Conservation (phyloP, 306 rosid genomes). For the Chamaecrista fasciculata region DNA sequence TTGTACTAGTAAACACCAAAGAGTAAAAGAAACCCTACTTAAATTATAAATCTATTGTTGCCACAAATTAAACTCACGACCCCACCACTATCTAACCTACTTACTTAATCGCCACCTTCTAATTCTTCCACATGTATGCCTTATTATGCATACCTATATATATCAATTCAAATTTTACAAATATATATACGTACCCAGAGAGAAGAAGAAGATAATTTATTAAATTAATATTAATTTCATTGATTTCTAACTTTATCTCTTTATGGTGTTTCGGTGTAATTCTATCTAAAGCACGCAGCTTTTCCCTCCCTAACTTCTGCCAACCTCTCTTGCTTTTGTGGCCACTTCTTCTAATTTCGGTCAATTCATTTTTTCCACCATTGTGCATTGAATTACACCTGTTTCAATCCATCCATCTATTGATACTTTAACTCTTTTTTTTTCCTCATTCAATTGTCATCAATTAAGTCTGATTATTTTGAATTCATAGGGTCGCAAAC, state of each 20-base stretch:
- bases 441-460: background rate
- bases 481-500: no score
- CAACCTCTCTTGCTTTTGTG: conserved; percentile 27
- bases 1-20: conserved; percentile 3
- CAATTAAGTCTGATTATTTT: no score
- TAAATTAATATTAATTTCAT: background rate
- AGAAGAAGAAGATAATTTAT: background rate
- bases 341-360: conserved; percentile 7
- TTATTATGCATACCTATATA: no score
- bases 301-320: conserved; percentile 42
- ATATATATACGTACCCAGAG: no score
- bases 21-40: background rate
- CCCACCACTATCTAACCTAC: no score
- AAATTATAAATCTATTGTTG: no score
- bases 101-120: no score
- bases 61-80: no score
- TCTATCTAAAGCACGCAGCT: conserved; percentile 25
- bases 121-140: no score
- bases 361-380: background rate
- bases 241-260: no score
- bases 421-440: background rate
- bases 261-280: background rate
- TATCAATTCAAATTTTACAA: no score
- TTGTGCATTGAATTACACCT: conserved; percentile 26
- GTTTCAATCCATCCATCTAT: background rate